These are phyloP conservation scores for Ambrosia artemisiifolia DNA, from an alignment of 129 eudicot species.

Conservation along the genomic window DNA sequence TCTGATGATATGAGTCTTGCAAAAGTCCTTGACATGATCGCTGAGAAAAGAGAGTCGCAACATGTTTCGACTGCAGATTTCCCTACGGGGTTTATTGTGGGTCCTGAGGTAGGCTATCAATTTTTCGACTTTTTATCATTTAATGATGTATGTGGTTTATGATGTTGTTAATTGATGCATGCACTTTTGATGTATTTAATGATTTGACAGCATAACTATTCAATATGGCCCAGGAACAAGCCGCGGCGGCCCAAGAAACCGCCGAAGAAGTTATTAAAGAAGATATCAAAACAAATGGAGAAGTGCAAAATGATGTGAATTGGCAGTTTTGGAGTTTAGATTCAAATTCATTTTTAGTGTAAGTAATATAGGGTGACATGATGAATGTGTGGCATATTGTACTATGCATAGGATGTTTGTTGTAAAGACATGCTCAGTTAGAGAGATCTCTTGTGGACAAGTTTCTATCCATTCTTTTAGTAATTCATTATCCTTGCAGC, in stretches of 20 bases:
- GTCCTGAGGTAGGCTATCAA: constrained; percentile 65
- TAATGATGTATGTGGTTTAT: not conserved
- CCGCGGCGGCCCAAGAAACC: constrained; percentile 39
- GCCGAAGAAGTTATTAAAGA: constrained; percentile 20
- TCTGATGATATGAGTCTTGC: constrained; percentile 68
- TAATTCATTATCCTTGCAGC: not conserved
- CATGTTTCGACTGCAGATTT: constrained; percentile 24
- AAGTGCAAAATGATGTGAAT: constrained; percentile 68
- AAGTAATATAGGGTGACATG: not conserved
- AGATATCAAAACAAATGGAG: constrained; percentile 36
- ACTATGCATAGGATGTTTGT: constrained; percentile 23
- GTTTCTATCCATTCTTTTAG: constrained; percentile 7
- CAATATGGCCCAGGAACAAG: constrained; percentile 39
- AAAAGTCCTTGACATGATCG: constrained; percentile 6
- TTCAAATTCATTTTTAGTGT: constrained; percentile 16
- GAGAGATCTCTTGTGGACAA: constrained; percentile 13
- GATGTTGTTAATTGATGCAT: not conserved
- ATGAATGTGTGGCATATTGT: constrained; percentile 12
- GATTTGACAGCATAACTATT: constrained; percentile 40
- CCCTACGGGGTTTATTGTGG: constrained; percentile 64
- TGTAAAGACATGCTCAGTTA: constrained; percentile 18
- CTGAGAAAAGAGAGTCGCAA: constrained; percentile 32
- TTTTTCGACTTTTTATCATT: not conserved
- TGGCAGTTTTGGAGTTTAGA: constrained; percentile 15
- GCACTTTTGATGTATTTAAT: not conserved